Base-by-base conservation (phyloP, 306 rosid genomes). In the Dryas octopetala region DNA sequence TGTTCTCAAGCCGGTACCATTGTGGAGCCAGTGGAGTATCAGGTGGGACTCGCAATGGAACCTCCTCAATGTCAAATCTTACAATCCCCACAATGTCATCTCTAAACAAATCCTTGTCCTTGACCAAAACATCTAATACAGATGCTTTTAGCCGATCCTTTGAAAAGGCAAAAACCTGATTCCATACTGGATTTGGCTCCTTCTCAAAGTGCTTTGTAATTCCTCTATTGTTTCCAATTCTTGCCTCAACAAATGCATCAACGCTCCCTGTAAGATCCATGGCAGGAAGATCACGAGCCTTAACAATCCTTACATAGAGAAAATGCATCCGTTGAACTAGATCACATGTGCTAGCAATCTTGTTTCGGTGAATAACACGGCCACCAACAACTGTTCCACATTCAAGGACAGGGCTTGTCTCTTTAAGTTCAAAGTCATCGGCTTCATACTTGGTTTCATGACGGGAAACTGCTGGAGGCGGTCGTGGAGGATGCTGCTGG, bases 381-480 rank as follows among this genome's bases (percentile, higher is more conserved):
- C 94, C 98, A 1, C 96, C 97, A 4, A 91, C 91, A 53, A 94
- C 97, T 76, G 91, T 85, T 52, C 98, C 98, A 15, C 98, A 96
- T 1, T 97, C 98, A 1, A 94, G 96, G 71, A 78, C 89, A 16
- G 98, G 98, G 69, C 97, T 94, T 9, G 98, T 94, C 90, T 91
- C 97, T 77, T 91, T 94, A 3, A 94, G 87, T 5, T 93, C 89
- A 71, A 73, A 94, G 61, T 94, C 98, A 38, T 90, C 89, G 57
- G 80, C 80, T 75, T 84, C 90, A 14, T 90, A 80, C 74, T 88
- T 85, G 15, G 90, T 23, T 44, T 78, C 83, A 80, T 83, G 79
- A 75, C 76, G 90, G 17, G 76, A 3, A 71, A 77, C 89, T 43
- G 85, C 86, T 59, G 74, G 75, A 65, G 72, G 32, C 2, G 32